Evolutionary conservation across 2,329 filamentous ascomycete genomes (phyloP).

Genomic region (Hirsutella rhossiliensis): DNA sequence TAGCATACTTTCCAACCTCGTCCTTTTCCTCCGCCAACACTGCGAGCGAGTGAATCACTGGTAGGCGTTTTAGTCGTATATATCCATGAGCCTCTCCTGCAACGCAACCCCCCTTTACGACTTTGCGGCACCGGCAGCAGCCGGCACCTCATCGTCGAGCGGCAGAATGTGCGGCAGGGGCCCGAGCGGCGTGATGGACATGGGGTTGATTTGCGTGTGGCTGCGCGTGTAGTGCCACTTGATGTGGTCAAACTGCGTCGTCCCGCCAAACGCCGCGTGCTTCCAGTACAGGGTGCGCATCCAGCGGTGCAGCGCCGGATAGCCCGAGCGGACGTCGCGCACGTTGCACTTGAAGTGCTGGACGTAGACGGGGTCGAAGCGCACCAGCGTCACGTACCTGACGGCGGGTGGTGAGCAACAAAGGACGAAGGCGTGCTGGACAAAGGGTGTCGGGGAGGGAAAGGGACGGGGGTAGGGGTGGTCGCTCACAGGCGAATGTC

Average conservation of each 20-base stretch:
- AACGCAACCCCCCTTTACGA: not conserved
- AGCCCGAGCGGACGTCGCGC: slow-evolving; percentile 71
- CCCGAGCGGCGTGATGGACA: slow-evolving; percentile 70
- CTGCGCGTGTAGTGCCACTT: slow-evolving; percentile 61
- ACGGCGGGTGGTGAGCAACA: not conserved
- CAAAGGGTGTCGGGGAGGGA: no score
- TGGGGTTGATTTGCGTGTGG: slow-evolving; percentile 54
- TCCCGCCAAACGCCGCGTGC: slow-evolving; percentile 61
- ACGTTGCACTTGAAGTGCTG: slow-evolving; percentile 87
- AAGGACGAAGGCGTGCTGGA: no score
- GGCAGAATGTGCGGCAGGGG: slow-evolving; percentile 73
- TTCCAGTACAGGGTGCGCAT: slow-evolving; percentile 79
- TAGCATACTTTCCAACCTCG: no score
- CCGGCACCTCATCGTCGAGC: slow-evolving; percentile 61
- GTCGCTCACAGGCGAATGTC: slow-evolving; percentile 56
- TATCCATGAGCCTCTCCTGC: no score
- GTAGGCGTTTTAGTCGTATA: no score
- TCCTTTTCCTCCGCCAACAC: no score
- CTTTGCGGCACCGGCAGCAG: not conserved
- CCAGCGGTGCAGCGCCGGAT: slow-evolving; percentile 72
- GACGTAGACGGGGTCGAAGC: slow-evolving; percentile 71
- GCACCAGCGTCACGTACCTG: slow-evolving; percentile 56
- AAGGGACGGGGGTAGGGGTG: no score
- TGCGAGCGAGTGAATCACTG: no score
- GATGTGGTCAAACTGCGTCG: slow-evolving; percentile 91